phyloP scores from a whole-genome alignment of 1,139 yeast genomes.

The Debaryomyces udenii region DNA sequence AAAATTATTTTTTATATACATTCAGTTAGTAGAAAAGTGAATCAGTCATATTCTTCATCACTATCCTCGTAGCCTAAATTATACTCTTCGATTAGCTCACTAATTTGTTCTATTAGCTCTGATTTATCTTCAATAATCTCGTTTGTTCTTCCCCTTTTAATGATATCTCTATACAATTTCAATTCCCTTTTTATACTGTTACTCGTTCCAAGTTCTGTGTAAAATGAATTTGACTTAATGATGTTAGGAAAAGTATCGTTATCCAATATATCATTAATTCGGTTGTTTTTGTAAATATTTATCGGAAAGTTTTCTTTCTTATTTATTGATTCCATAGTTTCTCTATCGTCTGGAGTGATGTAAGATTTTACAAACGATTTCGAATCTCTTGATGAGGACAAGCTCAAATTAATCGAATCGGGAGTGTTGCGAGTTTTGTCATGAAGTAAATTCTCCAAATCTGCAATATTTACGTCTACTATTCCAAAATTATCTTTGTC shows the following conservation, averaged over 20 bases:
- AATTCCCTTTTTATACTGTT: conserved; percentile 45
- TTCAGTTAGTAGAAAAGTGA: neutral
- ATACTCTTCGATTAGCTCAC: conserved; percentile 53
- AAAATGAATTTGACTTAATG: conserved; percentile 18
- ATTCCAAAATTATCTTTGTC: conserved; percentile 1
- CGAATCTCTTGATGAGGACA: conserved; percentile 8
- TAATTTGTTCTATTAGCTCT: conserved; percentile 62
- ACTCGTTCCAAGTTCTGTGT: conserved; percentile 44
- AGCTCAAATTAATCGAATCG: conserved; percentile 14
- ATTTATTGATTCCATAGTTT: conserved; percentile 3
- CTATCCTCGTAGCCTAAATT: conserved; percentile 57
- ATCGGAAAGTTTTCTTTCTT: conserved; percentile 17
- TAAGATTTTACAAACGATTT: conserved; percentile 22
- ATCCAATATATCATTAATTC: conserved; percentile 25
- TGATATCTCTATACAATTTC: conserved; percentile 48
- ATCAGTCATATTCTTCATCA: conserved; percentile 36
- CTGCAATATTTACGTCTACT: conserved; percentile 4
- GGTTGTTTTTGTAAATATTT: conserved; percentile 22
- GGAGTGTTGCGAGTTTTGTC: conserved; percentile 1
- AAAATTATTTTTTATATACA: conserved; percentile 7
- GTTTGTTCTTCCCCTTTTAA: conserved; percentile 39
- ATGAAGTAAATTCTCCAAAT: conserved; percentile 2
- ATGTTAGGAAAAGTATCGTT: conserved; percentile 40
- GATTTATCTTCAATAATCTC: conserved; percentile 65
- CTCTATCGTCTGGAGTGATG: conserved; percentile 15